Evolutionary conservation across 257 asterid species (phyloP).

Genomic region (Sherardia arvensis): DNA sequence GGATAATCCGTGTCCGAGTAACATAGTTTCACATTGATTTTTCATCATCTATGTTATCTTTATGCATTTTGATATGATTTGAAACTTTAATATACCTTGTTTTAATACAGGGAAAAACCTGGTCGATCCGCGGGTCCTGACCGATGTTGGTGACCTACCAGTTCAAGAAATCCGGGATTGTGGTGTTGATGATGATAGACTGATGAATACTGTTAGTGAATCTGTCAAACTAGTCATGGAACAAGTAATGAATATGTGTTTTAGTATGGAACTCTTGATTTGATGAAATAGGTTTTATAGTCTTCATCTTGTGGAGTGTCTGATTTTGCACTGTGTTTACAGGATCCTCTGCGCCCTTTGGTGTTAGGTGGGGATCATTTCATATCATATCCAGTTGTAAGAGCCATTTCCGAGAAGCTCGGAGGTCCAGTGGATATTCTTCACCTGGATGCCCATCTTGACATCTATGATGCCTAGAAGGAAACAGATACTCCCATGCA

Average conservation of each 20-base stretch:
- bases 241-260: constrained; percentile 42
- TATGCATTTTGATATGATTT: background rate
- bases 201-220: constrained; percentile 75
- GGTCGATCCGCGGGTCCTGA: constrained; percentile 71
- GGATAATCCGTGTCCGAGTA: too few species aligned
- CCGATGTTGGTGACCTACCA: constrained; percentile 95
- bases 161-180: constrained; percentile 87
- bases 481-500: constrained; percentile 93
- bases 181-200: constrained; percentile 83
- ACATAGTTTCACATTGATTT: too few species aligned
- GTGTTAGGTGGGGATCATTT: constrained; percentile 99
- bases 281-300: too few species aligned
- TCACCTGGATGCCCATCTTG: constrained; percentile 99
- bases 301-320: too few species aligned
- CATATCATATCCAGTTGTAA: constrained; percentile 82
- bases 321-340: constrained; percentile 8
- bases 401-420: constrained; percentile 98
- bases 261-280: background rate
- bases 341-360: constrained; percentile 86
- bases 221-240: constrained; percentile 96
- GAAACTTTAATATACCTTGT: constrained; percentile 5
- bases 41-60: background rate
- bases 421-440: constrained; percentile 96
- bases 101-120: constrained; percentile 63
- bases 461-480: constrained; percentile 85